These are phyloP conservation scores for Uronychia binucleata DNA, from an alignment of 73 alveolate genomes.

Conservation along the genomic window DNA sequence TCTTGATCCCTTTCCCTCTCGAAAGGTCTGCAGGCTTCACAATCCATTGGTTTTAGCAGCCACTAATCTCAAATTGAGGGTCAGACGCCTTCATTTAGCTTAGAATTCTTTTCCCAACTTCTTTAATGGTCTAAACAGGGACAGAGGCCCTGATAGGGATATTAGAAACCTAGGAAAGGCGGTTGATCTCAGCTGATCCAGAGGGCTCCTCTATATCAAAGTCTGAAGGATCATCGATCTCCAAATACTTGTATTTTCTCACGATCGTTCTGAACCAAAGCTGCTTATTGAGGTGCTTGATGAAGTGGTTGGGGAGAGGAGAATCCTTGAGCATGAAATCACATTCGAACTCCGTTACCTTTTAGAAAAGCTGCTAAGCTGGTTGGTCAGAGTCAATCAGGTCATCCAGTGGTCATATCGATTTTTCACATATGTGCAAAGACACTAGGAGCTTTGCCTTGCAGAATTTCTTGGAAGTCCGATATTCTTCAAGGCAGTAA, in stretches of 20 bases:
- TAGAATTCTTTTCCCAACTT: neutral
- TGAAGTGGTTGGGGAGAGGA: neutral
- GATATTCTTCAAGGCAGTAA: neutral
- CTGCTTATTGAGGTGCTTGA: neutral
- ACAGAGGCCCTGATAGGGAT: neutral
- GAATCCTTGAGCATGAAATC: neutral
- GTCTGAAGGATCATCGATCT: neutral
- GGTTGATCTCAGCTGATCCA: neutral
- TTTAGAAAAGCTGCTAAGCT: neutral
- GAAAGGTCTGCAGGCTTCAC: conserved; percentile 3
- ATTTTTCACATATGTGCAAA: neutral
- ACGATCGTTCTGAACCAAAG: neutral
- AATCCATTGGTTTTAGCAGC: neutral
- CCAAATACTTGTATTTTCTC: neutral
- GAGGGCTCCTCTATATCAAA: neutral
- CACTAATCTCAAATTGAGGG: neutral
- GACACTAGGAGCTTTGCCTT: neutral
- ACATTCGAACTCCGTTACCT: neutral
- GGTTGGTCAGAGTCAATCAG: neutral
- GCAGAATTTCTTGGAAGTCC: neutral
- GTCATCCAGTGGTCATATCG: neutral
- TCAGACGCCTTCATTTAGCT: neutral
- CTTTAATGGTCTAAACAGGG: neutral
- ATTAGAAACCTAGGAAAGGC: neutral
- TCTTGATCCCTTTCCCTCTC: neutral